Evolutionary conservation across 192 early-diverging fungal genomes (phyloP).

Genomic region (Backusella australiensis): DNA sequence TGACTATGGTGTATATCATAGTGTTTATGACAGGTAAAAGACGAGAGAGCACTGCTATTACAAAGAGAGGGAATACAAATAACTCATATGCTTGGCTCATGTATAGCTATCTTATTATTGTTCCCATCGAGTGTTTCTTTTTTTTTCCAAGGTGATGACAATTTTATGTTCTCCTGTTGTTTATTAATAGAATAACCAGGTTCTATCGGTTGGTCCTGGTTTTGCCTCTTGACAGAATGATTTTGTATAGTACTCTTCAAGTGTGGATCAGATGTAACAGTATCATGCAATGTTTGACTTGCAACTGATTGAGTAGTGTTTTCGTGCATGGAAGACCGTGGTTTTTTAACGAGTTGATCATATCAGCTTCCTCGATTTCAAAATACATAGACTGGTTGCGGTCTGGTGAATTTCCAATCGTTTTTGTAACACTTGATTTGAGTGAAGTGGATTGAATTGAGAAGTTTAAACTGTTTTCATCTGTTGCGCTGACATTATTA

Average conservation of each 20-base stretch:
- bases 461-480: background rate
- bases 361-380: background rate
- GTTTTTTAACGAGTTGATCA: background rate
- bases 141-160: background rate
- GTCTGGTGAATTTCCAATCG: background rate
- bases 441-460: background rate
- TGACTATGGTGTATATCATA: conserved; percentile 56
- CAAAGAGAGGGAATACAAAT: background rate
- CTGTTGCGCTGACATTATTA: background rate
- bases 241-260: background rate
- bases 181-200: background rate
- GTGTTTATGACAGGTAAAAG: conserved; percentile 55
- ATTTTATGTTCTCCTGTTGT: background rate
- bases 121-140: background rate
- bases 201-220: background rate
- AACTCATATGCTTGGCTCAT: conserved; percentile 16
- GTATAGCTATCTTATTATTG: conserved; percentile 7
- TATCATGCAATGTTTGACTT: background rate
- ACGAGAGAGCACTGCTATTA: background rate
- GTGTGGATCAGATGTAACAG: background rate
- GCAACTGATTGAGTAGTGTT: background rate
- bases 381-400: background rate
- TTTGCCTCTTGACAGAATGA: background rate
- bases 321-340: background rate
- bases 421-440: background rate